phyloP scores from a whole-genome alignment of 2,329 filamentous ascomycete species.

The Phaeosphaeria sp. region DNA sequence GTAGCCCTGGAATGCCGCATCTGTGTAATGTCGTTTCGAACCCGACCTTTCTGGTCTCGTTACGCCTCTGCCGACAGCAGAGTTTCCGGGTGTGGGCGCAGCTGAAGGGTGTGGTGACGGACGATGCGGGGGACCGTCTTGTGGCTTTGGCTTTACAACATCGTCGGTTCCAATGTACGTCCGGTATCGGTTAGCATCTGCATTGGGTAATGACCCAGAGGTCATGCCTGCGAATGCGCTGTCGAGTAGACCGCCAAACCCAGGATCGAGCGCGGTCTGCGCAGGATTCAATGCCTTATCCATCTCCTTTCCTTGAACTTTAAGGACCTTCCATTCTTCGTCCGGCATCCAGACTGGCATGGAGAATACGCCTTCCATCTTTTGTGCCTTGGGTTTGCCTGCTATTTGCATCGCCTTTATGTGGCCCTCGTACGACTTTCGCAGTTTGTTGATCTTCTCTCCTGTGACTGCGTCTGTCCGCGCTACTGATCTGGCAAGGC shows the following conservation, averaged over 20 bases:
- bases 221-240: constrained; percentile 50
- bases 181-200: constrained; percentile 52
- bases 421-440: constrained; percentile 63
- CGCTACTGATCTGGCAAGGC: constrained; percentile 64
- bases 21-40: constrained; percentile 79
- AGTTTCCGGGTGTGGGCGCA: constrained; percentile 43
- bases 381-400: constrained; percentile 56
- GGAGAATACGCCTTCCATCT: constrained; percentile 46
- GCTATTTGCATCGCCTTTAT: constrained; percentile 57
- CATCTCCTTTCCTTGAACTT: constrained; percentile 50
- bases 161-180: constrained; percentile 55
- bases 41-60: constrained; percentile 68
- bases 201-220: constrained; percentile 50
- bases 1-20: constrained; percentile 77
- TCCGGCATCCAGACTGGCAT: constrained; percentile 48
- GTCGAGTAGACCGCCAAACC: constrained; percentile 45
- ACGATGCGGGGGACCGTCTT: constrained; percentile 30
- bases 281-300: constrained; percentile 38
- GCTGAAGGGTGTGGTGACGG: constrained; percentile 23
- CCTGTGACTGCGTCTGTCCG: constrained; percentile 66
- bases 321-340: constrained; percentile 49
- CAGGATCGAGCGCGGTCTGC: constrained; percentile 28
- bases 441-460: constrained; percentile 69
- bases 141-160: constrained; percentile 35
- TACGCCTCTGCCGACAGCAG: constrained; percentile 52